A percentile compares a stretch with the other conserved stretches of the same genome.
Conservation (phyloP, 257 asterid species). For the Echium plantagineum region DNA sequence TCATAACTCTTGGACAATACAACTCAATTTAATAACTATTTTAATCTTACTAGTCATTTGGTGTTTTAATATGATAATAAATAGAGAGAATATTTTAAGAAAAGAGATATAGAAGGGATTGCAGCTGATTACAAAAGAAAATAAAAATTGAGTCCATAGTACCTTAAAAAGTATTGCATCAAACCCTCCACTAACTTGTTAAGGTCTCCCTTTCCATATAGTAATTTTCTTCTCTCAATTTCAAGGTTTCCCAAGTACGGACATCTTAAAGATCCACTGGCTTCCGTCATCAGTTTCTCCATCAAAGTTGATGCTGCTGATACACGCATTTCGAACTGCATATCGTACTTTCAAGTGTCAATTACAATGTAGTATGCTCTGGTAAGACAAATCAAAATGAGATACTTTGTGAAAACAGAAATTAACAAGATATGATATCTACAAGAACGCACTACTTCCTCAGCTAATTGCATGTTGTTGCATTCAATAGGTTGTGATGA, state of each 20-base stretch:
- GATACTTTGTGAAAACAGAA: slow-evolving; percentile 1
- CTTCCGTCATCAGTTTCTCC: slow-evolving; percentile 36
- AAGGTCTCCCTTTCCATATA: slow-evolving; percentile 53
- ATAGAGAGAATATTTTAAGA: background rate
- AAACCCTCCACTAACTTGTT: slow-evolving; percentile 50
- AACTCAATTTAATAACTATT: background rate
- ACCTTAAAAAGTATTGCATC: slow-evolving; percentile 66
- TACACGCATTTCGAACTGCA: slow-evolving; percentile 79
- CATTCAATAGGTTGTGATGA: slow-evolving; percentile 22
- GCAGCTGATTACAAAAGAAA: background rate
- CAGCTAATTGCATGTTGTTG: slow-evolving; percentile 42
- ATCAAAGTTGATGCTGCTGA: slow-evolving; percentile 54
- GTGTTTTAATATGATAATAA: too few species aligned
- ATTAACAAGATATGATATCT: slow-evolving; percentile 5
- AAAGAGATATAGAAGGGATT: background rate
- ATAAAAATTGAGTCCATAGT: slow-evolving; percentile 4
- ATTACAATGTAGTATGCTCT: slow-evolving; percentile 7
- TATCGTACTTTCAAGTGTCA: slow-evolving; percentile 20
- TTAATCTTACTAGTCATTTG: background rate
- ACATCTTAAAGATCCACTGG: slow-evolving; percentile 47
- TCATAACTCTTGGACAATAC: too few species aligned
- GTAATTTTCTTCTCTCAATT: slow-evolving; percentile 68
- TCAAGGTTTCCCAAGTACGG: slow-evolving; percentile 77
- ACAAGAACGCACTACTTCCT: slow-evolving; percentile 53
- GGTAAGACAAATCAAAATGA: slow-evolving; percentile 6